phyloP scores from a whole-genome alignment of 2,329 filamentous ascomycete species.

The Cladobotryum protrusum region DNA sequence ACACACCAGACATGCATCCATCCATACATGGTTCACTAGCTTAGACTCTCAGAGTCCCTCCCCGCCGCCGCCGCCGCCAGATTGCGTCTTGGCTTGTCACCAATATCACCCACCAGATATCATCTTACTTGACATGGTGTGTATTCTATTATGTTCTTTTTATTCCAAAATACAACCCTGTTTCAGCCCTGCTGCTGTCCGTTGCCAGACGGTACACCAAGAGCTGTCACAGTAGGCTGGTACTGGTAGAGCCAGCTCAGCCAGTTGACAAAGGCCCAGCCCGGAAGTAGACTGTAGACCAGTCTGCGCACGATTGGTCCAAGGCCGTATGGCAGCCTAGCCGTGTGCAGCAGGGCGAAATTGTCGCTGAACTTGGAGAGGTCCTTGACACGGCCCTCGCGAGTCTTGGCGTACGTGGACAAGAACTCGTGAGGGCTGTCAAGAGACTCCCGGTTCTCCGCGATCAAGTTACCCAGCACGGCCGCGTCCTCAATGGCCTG shows the following conservation, averaged over 20 bases:
- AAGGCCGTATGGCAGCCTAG: constrained; percentile 12
- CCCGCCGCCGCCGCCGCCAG: too few relatives aligned
- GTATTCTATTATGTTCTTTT: too few relatives aligned
- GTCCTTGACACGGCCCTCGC: constrained; percentile 12
- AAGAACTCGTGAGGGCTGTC: constrained; percentile 8
- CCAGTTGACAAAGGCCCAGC: constrained; percentile 14
- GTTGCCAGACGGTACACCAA: neutral
- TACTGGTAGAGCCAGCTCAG: constrained; percentile 15
- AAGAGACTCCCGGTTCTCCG: constrained; percentile 7
- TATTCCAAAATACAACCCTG: too few relatives aligned
- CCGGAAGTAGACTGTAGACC: constrained; percentile 14
- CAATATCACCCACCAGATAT: too few relatives aligned
- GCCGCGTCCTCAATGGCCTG: constrained; percentile 16
- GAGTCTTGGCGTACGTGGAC: constrained; percentile 10
- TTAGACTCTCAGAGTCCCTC: too few relatives aligned
- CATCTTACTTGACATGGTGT: too few relatives aligned
- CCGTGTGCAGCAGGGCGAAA: constrained; percentile 15
- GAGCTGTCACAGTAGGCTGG: constrained; percentile 11
- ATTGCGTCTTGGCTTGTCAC: too few relatives aligned
- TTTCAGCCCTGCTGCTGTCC: too few relatives aligned
- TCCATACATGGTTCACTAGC: too few relatives aligned
- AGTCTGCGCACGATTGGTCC: constrained; percentile 12
- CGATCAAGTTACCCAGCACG: constrained; percentile 13
- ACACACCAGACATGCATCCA: too few relatives aligned
- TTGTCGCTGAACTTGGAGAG: constrained; percentile 14